Conservation (phyloP, 2,329 filamentous ascomycete genomes). For the Oidium heveae region DNA sequence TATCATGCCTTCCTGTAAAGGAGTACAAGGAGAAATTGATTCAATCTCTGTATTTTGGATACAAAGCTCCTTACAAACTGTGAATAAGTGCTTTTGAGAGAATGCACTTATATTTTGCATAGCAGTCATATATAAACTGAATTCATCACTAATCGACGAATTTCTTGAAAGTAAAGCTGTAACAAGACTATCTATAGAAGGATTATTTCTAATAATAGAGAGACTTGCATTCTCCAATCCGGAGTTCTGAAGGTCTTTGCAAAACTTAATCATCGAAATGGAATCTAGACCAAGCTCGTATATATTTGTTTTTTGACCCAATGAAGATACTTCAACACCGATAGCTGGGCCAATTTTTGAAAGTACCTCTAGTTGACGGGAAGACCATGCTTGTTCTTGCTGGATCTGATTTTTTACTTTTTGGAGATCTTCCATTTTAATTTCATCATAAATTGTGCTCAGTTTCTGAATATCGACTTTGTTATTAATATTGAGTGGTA, state of each 20-base stretch:
- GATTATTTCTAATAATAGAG: conserved; percentile 40
- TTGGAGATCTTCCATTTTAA: conserved; percentile 35
- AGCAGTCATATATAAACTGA: conserved; percentile 13
- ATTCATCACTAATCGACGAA: conserved; percentile 1
- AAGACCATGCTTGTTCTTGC: conserved; percentile 13
- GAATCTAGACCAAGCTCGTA: conserved; percentile 80
- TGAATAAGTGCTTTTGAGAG: conserved; percentile 11
- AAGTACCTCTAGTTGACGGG: conserved; percentile 23
- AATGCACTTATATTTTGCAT: conserved; percentile 18
- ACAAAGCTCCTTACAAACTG: conserved; percentile 22
- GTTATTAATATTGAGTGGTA: conserved; percentile 73
- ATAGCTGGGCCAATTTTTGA: conserved; percentile 22
- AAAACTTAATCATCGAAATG: conserved; percentile 52
- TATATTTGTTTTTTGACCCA: conserved; percentile 35
- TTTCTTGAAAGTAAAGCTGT: conserved; percentile 8
- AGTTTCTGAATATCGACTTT: conserved; percentile 58
- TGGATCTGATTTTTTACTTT: conserved; percentile 19
- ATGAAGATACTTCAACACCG: conserved; percentile 15
- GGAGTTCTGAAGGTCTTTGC: conserved; percentile 32
- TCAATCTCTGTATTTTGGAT: conserved; percentile 32
- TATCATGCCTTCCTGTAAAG: conserved; percentile 70
- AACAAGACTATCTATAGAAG: conserved; percentile 22
- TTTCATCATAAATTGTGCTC: conserved; percentile 34
- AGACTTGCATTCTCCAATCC: conserved; percentile 37
- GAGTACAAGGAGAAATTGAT: conserved; percentile 56